Percentiles rank a stretch among this genome's conserved stretches.
These are phyloP conservation scores for Russula brevipes DNA, from an alignment of 768 basidiomycete species.

Conservation along the genomic window DNA sequence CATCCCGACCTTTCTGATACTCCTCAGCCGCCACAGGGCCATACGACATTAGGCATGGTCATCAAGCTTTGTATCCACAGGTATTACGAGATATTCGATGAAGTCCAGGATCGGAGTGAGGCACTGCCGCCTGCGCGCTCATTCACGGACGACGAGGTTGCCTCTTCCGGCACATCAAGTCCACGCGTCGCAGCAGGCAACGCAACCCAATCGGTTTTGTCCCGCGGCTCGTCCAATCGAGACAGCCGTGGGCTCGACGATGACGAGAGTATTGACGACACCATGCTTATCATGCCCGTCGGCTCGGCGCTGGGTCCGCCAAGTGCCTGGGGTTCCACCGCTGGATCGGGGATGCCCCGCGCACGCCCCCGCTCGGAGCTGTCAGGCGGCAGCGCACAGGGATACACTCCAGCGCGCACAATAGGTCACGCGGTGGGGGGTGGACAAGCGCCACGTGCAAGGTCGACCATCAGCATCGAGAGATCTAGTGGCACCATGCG, in stretches of 20 bases:
- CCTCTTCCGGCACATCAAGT: slow-evolving; percentile 12
- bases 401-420: slow-evolving; percentile 31
- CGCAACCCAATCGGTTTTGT: slow-evolving; percentile 20
- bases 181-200: slow-evolving; percentile 13
- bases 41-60: slow-evolving; percentile 63
- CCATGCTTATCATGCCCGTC: slow-evolving; percentile 68
- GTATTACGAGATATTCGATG: slow-evolving; percentile 85
- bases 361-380: slow-evolving; percentile 41
- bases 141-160: slow-evolving; percentile 14
- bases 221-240: slow-evolving; percentile 26
- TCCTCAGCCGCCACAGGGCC: slow-evolving; percentile 37
- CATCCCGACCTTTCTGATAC: slow-evolving; percentile 30
- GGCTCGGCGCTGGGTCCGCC: slow-evolving; percentile 42
- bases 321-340: slow-evolving; percentile 35
- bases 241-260: slow-evolving; percentile 41
- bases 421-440: slow-evolving; percentile 31
- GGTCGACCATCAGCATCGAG: slow-evolving; percentile 67
- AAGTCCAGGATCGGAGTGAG: slow-evolving; percentile 66
- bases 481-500: slow-evolving; percentile 34
- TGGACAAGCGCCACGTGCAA: slow-evolving; percentile 40
- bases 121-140: slow-evolving; percentile 36
- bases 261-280: slow-evolving; percentile 73
- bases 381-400: slow-evolving; percentile 25
- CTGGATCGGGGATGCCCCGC: slow-evolving; percentile 32
- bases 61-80: slow-evolving; percentile 74